Base-by-base conservation (phyloP, 1,139 yeast species). In the Zygoascus meyerae region DNA sequence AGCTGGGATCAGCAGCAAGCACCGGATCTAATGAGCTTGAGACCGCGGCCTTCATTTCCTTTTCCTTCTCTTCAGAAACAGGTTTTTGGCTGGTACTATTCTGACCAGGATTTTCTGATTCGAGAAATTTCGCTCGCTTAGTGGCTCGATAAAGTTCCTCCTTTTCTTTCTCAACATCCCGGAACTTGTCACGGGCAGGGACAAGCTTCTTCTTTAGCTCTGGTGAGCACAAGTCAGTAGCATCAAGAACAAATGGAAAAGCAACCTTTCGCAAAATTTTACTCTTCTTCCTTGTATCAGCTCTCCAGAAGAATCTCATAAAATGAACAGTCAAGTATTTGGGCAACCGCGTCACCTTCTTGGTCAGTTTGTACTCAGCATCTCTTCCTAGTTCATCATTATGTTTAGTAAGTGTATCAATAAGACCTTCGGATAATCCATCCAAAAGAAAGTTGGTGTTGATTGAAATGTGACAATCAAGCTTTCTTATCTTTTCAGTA, bases 301-400 rank as follows among this genome's bases (percentile, higher is more conserved):
- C 78, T 64, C 94, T 86, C 98, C 98, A 92, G 67, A 81, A 92
- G 65, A 92, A 92, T 60, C 99, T 77, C 55, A 92, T 94, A 66
- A 86, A 92, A 64, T 92, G 95, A 43, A 94, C 87, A 11, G 94
- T 86, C 57, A 92, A 73, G 62, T 83, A 84, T 62, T 86, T 84
- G 50, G 99, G 99, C 55, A 94, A 72, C 60, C 87, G 79, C 1
- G 84, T 77, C 50, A 92, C 83, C 47, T 76, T 78, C 60, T 83
- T 83, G 21, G 75, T 70, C 44, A 86, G 75, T 57, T 81, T 80
- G 65, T 83, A 90, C 30, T 76, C 74, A 11, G 95, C 81, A 61
- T 89, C 77, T 34, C 81, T 70, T 45, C 80, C 83, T 51, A 90
- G 75, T 5, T 73, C 64, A n/a, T 78, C 85, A 57, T 83, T 85